Conservation (phyloP, 805 yeast species). For the Metschnikowia lachancei region DNA sequence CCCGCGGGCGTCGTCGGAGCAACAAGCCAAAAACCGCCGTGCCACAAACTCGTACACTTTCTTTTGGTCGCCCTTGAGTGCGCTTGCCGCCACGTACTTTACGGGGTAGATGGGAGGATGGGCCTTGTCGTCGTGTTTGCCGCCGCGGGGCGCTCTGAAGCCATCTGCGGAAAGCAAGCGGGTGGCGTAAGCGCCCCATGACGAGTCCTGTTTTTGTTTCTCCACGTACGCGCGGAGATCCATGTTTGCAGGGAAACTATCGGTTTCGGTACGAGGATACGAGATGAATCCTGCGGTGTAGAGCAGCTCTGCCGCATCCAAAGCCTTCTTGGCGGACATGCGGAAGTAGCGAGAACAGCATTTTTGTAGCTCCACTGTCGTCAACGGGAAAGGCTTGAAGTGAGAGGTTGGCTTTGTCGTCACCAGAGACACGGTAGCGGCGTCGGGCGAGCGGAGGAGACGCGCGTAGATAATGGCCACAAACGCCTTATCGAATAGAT, state of each 20-base stretch:
- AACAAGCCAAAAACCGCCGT: slow-evolving; percentile 84
- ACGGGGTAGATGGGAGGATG: slow-evolving; percentile 99
- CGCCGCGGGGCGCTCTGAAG: slow-evolving; percentile 70
- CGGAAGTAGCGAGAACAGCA: slow-evolving; percentile 73
- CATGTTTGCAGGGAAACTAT: slow-evolving; percentile 73
- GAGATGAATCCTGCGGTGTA: slow-evolving; percentile 86
- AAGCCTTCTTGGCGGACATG: slow-evolving; percentile 74
- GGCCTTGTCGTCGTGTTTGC: slow-evolving; percentile 86
- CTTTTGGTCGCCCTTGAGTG: slow-evolving; percentile 46
- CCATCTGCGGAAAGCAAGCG: slow-evolving; percentile 35
- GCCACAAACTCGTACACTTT: slow-evolving; percentile 84
- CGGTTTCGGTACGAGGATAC: slow-evolving; percentile 98
- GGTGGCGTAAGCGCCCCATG: slow-evolving; percentile 74
- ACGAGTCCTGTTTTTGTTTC: slow-evolving; percentile 52
- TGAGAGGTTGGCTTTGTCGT: slow-evolving; percentile 65
- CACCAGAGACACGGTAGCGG: slow-evolving; percentile 51
- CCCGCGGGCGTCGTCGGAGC: slow-evolving; percentile 89
- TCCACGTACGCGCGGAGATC: slow-evolving; percentile 60
- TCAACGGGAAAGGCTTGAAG: slow-evolving; percentile 83
- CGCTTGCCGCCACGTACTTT: slow-evolving; percentile 36
- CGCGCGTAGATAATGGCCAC: slow-evolving; percentile 61
- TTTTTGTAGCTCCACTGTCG: slow-evolving; percentile 91
- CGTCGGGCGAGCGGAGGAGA: slow-evolving; percentile 51
- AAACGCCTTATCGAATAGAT: slow-evolving; percentile 68
- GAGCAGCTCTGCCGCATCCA: slow-evolving; percentile 75